Base-by-base conservation (phyloP, 1,284 basidiomycete species). In the Microbotryum lychnidis-dioicae region DNA sequence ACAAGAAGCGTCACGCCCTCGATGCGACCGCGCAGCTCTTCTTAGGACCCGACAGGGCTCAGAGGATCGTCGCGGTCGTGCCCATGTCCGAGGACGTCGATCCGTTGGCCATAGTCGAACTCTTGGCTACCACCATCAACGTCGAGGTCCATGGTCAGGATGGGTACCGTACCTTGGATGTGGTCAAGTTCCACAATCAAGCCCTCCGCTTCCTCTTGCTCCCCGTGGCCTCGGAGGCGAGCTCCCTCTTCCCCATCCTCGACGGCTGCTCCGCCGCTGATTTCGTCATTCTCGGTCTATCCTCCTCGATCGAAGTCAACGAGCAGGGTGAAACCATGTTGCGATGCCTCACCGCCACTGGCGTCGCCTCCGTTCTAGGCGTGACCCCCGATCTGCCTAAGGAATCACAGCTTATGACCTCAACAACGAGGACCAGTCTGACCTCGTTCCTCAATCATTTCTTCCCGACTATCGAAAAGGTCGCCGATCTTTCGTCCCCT, bases 381-480 rank as follows among this genome's bases (percentile, higher is more conserved):
- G 76, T 89, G 61, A 82, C 77, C 81, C 31, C 82, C 85, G 31
- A 72, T 80, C 0, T 72, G 72, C 29, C 74, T 73, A 25, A 54
- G 21, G 50, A 57, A 57, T 58, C 59, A 44, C 31, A 60, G 58
- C 33, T 42, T 10, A 65, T 61, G 50, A 53, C 64, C 14, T 63
- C 65, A 14, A 83, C 82, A 9, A 81, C 91, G 48, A 77, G 89
- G 63, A 91, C 90, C 77, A 93, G 89, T 0, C 80, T 96, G 1
- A 80, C 92, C 9, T 94, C 91, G 2, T 97, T 97, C 78, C 84
- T 93, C 58, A 85, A 86, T 67, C 97, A 98, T 77, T 99, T 98
- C 75, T 88, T 90, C 61, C 94, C 94, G 0, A 81, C 82, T n/a
- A 86, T 91, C 67, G 78, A 80, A 45, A 81, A 80, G 69, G 73